A percentile compares a stretch with the other conserved stretches of the same genome.
phyloP scores from a whole-genome alignment of 192 early-diverging fungal genomes.

The Polychytrium aggregatum region DNA sequence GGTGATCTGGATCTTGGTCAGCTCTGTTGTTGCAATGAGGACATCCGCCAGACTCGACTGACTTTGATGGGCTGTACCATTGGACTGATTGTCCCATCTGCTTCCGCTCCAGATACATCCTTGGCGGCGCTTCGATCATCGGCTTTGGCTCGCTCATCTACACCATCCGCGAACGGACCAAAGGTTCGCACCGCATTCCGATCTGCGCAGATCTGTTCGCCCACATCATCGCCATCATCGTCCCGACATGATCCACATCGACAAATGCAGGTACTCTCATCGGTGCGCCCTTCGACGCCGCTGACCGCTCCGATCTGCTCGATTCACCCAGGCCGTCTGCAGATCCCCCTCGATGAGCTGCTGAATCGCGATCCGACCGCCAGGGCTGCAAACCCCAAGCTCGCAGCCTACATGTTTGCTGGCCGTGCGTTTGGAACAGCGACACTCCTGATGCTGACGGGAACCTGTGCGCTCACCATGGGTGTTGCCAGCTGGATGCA shows the following conservation, averaged over 20 bases:
- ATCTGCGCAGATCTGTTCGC: too few relatives aligned
- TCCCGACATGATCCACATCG: too few relatives aligned
- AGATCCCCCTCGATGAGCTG: slow-evolving; percentile 14
- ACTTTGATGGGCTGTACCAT: too few relatives aligned
- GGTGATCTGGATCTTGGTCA: too few relatives aligned
- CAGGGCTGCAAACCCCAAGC: slow-evolving; percentile 23
- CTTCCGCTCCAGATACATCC: slow-evolving; percentile 6
- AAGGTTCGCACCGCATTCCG: too few relatives aligned
- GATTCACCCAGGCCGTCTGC: slow-evolving; percentile 7
- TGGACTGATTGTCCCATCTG: neutral
- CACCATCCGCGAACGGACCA: slow-evolving; percentile 9
- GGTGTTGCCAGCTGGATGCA: slow-evolving; percentile 19
- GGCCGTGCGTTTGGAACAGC: slow-evolving; percentile 28
- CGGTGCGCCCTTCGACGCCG: neutral
- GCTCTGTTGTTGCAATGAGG: too few relatives aligned
- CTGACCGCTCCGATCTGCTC: neutral
- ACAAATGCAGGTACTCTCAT: neutral
- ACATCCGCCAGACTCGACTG: too few relatives aligned
- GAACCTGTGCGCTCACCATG: slow-evolving; percentile 17
- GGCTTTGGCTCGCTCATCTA: slow-evolving; percentile 12
- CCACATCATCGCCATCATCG: too few relatives aligned
- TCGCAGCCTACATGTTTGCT: slow-evolving; percentile 33
- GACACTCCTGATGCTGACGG: slow-evolving; percentile 22
- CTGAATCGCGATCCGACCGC: slow-evolving; percentile 13
- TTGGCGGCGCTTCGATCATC: slow-evolving; percentile 8